Conservation (phyloP, 2,329 filamentous ascomycete genomes). For the Hymenoscyphus infarciens region DNA sequence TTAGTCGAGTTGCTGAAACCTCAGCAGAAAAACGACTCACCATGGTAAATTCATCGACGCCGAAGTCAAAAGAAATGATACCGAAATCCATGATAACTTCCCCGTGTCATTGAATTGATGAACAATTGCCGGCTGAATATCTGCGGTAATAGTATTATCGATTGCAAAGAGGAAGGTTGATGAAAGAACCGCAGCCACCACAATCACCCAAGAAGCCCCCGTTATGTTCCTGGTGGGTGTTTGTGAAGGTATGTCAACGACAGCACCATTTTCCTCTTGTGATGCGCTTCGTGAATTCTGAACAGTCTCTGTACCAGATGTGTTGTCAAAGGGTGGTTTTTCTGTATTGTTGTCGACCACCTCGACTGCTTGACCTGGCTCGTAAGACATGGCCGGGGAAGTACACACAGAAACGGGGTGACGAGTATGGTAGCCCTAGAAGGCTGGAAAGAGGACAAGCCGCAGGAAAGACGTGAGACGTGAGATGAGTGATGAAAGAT, state of each 20-base stretch:
- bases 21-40: background rate
- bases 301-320: background rate
- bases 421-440: background rate
- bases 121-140: constrained; percentile 43
- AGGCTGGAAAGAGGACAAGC: background rate
- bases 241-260: background rate
- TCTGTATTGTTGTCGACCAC: background rate
- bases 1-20: background rate
- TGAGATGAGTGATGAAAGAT: background rate
- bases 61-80: constrained; percentile 10
- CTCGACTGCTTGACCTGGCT: background rate
- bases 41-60: constrained; percentile 7
- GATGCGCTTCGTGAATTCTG: background rate
- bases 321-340: background rate
- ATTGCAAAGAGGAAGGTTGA: constrained; percentile 36
- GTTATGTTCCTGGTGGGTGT: background rate
- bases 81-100: constrained; percentile 40
- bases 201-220: background rate
- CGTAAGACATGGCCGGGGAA: background rate
- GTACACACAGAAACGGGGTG: background rate
- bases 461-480: background rate
- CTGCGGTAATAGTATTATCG: constrained; percentile 49
- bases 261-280: background rate
- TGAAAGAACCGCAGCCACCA: constrained; percentile 1
- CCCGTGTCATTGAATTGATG: constrained; percentile 36